Conservation (phyloP, 331 rosid species). For the Cydonia oblonga region DNA sequence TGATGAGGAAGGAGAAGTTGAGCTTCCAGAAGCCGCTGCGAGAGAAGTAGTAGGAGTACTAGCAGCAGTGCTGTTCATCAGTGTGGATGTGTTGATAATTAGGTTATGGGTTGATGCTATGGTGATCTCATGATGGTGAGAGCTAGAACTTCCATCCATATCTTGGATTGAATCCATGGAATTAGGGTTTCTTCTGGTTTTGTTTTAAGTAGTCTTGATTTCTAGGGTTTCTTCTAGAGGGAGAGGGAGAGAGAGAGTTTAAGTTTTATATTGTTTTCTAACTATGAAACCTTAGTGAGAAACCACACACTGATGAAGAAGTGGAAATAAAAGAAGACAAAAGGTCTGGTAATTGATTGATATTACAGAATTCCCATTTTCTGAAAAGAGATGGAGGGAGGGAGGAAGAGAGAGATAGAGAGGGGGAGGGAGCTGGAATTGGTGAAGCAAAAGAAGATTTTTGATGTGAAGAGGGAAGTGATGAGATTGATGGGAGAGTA, state of each 20-base stretch:
- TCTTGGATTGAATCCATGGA: conserved; percentile 68
- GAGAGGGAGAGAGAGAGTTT: conserved; percentile 9
- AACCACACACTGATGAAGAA: not conserved
- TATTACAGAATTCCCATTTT: conserved; percentile 21
- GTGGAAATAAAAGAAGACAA: not conserved
- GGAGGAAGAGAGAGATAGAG: not conserved
- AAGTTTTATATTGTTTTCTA: too few species aligned
- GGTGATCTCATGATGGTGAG: conserved; percentile 4
- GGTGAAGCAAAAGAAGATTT: conserved; percentile 36
- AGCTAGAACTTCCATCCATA: conserved; percentile 32
- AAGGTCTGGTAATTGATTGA: conserved; percentile 24
- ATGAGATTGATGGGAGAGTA: conserved; percentile 67
- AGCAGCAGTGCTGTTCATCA: not conserved
- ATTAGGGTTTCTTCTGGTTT: not conserved
- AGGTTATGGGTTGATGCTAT: not conserved
- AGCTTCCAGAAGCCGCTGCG: conserved; percentile 1
- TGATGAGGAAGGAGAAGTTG: conserved; percentile 7
- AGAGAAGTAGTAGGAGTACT: not conserved
- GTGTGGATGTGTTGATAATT: conserved; percentile 5
- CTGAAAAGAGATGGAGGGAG: conserved; percentile 1
- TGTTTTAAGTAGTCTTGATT: not conserved
- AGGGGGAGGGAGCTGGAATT: conserved; percentile 13
- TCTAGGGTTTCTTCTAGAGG: conserved; percentile 25
- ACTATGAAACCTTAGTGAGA: conserved; percentile 23
- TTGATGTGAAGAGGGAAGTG: conserved; percentile 9